Evolutionary conservation across 1,139 yeast species (phyloP).

Genomic region (Hyphopichia khmerensis): DNA sequence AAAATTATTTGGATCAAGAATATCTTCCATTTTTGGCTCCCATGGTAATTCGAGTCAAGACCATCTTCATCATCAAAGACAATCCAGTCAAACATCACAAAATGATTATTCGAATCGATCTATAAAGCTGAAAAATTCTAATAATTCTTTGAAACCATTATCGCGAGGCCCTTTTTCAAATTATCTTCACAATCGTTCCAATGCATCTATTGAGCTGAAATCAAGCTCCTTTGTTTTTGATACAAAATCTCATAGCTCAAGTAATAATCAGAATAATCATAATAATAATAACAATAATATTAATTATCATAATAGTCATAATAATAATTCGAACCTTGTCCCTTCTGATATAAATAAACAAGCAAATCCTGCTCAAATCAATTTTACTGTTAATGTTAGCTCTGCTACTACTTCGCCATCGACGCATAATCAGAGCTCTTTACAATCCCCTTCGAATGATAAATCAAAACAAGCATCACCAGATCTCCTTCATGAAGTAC

Average conservation of each 20-base stretch:
- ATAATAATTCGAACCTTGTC: background rate
- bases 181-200: slow-evolving; percentile 1
- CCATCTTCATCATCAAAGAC: background rate
- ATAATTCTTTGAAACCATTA: slow-evolving; percentile 2
- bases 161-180: slow-evolving; percentile 1
- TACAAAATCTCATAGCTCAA: background rate
- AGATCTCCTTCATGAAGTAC: background rate
- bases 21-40: slow-evolving; percentile 2
- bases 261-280: background rate
- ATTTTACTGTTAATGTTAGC: background rate
- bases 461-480: background rate
- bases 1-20: slow-evolving; percentile 3
- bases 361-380: background rate
- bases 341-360: background rate
- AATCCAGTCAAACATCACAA: background rate
- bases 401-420: background rate
- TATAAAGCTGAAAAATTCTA: slow-evolving; percentile 1
- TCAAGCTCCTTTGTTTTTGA: background rate
- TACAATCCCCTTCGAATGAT: background rate
- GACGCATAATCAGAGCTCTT: too few relatives aligned
- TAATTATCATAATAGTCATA: background rate
- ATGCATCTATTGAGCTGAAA: slow-evolving; percentile 2
- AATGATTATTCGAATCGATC: slow-evolving; percentile 1
- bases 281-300: background rate
- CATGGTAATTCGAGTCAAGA: slow-evolving; percentile 4